Evolutionary conservation across 2,329 filamentous ascomycete species (phyloP), one percentile per base, ranked within the genome.

Genomic region (Emmonsiellopsis sp.): DNA sequence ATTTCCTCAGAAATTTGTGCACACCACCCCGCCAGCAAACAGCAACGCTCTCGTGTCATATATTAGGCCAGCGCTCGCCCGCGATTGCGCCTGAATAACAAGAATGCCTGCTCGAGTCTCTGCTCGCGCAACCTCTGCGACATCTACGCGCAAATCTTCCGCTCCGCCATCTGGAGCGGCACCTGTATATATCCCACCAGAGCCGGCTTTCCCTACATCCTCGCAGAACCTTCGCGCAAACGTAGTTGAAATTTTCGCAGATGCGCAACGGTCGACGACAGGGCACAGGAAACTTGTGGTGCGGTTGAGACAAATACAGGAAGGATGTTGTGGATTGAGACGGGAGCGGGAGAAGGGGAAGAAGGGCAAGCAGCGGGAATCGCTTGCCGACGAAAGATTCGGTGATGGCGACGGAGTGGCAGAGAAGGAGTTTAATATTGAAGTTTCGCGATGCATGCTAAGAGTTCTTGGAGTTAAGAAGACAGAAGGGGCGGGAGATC

Each of bases 211-310:
- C 26, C 70, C 71, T 32, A 64, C 68, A 52, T 62, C 67, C 26
- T 62, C 65, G 11, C 61, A 81, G 54, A 80, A 79, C 13, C 74
- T 96, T 60, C 86, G 91, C 63, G 79, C 78, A 37, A 86, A 87
- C 65, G 78, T 95, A 51, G 86, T 84, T 66, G 72, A 79, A 52
- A 79, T 89, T 48, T 91, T 91, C 65, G 79, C 80, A 59, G 87
- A 91, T 68, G 90, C 92, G 35, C 93, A 98, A 70, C 85, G 86
- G 62, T 94, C 88, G 1, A 94, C 87, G 0, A 89, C 91, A 1
- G 88, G 88, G 1, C 93, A 98, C 68, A 79, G 92, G 56, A 97
- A 97, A 67, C 79, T 95, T 0, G 86, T 87, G 3, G 87, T 96
- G 56, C 90, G 84, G 49, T 74, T 98, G 56, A 84, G 92, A 58